Evolutionary conservation across 2,329 filamentous ascomycete species (phyloP), one percentile per base, ranked within the genome.

Genomic region (Emmonsiellopsis sp.): DNA sequence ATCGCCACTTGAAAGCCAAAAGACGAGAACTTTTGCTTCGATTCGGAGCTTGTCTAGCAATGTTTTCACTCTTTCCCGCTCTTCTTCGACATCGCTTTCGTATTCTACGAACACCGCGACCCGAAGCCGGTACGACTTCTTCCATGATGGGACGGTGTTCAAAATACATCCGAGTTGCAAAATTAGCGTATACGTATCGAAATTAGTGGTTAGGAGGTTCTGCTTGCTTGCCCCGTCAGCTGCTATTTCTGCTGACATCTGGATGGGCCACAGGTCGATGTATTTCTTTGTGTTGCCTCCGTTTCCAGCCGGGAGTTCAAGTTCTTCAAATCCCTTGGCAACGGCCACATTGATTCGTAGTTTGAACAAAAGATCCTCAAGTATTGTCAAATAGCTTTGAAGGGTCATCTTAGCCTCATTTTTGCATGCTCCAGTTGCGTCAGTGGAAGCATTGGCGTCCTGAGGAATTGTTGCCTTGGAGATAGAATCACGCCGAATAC

Each of bases 71-170:
- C 89, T 77, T 1, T 79, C 80, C 37, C 81, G 76, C 67, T 95
- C 89, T 67, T 94, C 87, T 40, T 86, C 81, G 0, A 95, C 84
- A 60, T 95, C 89, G 30, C 77, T 82, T 65, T 93, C 88, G 60
- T 94, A 94, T 64, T 95, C 89, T 16, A 95, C 89, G 66, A 95
- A 95, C 0, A 94, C 89, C 52, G 86, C 81, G 3, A 95, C 86
- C 40, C 89, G 83, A 7, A 94, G 70, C 41, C 75, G 78, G 66
- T 87, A 93, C 0, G 78, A 79, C 51, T 80, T 82, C 62, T 86
- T 87, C 88, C 89, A 95, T 0, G 85, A 82, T 2, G 85, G 85
- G 0, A 93, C 88, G 1, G 87, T 93, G 58, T 86, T 82, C 1
- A 95, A 70, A 54, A 95, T 94, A 61, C 88, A 92, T 0, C 90